Evolutionary conservation across 345 rosid species (phyloP).

Genomic region (Acer saccharum): DNA sequence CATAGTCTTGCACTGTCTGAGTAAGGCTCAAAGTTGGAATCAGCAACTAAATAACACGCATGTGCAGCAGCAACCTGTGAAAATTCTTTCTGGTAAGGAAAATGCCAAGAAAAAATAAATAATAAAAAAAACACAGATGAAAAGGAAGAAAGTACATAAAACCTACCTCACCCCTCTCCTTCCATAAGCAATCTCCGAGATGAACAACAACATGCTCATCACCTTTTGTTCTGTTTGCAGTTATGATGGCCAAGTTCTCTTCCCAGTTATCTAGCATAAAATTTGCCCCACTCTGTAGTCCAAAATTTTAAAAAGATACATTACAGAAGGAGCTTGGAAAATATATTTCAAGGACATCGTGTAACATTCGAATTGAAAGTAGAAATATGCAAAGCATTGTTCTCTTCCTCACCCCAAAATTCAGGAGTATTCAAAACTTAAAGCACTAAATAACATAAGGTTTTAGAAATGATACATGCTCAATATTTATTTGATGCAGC

Average conservation of each 20-base stretch:
- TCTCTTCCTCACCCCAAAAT: neutral
- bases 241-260: slow-evolving; percentile 47
- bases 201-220: slow-evolving; percentile 46
- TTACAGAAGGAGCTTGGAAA: neutral
- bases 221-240: slow-evolving; percentile 47
- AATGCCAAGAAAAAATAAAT: neutral
- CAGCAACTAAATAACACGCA: slow-evolving; percentile 74
- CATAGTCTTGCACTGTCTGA: slow-evolving; percentile 76
- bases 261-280: slow-evolving; percentile 49
- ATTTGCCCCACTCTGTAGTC: slow-evolving; percentile 31
- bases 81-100: slow-evolving; percentile 10
- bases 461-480: neutral
- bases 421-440: neutral
- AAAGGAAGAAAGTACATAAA: slow-evolving; percentile 9
- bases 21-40: slow-evolving; percentile 66
- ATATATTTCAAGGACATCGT: neutral
- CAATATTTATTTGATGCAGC: neutral
- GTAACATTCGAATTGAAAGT: neutral
- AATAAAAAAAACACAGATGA: slow-evolving; percentile 8
- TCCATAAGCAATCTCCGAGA: slow-evolving; percentile 54
- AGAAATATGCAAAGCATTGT: neutral
- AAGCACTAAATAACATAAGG: neutral
- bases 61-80: slow-evolving; percentile 68
- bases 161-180: slow-evolving; percentile 47
- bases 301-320: slow-evolving; percentile 6